Conservation (phyloP, 1,139 yeast genomes). For the Hyphopichia burtonii region DNA sequence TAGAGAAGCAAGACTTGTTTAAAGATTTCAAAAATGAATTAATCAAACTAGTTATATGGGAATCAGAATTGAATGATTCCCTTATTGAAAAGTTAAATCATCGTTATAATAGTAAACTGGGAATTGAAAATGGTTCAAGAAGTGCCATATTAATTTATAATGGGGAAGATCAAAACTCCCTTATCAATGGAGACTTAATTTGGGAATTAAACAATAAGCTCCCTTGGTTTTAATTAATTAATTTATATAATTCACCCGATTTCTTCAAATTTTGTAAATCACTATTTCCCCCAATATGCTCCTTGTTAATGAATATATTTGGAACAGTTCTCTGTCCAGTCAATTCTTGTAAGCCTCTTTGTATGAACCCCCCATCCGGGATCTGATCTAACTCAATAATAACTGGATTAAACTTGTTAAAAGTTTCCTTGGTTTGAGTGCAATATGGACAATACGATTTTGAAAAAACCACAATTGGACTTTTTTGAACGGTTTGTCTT, state of each 20-base stretch:
- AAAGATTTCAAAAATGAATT: slow-evolving; percentile 8
- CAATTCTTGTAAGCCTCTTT: slow-evolving; percentile 63
- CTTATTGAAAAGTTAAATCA: slow-evolving; percentile 15
- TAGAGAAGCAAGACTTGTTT: slow-evolving; percentile 10
- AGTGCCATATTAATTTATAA: slow-evolving; percentile 35
- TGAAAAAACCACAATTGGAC: slow-evolving; percentile 23
- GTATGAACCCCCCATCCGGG: slow-evolving; percentile 40
- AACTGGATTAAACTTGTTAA: slow-evolving; percentile 15
- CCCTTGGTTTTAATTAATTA: slow-evolving; percentile 39
- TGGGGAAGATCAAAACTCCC: slow-evolving; percentile 20
- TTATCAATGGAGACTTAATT: slow-evolving; percentile 26
- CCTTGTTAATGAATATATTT: slow-evolving; percentile 75
- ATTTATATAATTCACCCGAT: slow-evolving; percentile 13
- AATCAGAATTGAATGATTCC: slow-evolving; percentile 24
- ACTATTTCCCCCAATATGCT: slow-evolving; percentile 89
- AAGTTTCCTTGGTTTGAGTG: slow-evolving; percentile 19
- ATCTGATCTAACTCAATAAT: slow-evolving; percentile 23
- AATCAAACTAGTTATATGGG: slow-evolving; percentile 34
- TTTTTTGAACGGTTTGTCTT: slow-evolving; percentile 14
- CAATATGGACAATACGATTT: slow-evolving; percentile 33
- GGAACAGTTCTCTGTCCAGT: slow-evolving; percentile 91
- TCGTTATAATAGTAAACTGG: slow-evolving; percentile 13
- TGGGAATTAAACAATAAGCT: slow-evolving; percentile 49
- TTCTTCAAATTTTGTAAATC: slow-evolving; percentile 60
- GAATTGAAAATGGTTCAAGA: slow-evolving; percentile 34